These are phyloP conservation scores for Jaapia argillacea DNA, from an alignment of 768 basidiomycete species.

Conservation along the genomic window DNA sequence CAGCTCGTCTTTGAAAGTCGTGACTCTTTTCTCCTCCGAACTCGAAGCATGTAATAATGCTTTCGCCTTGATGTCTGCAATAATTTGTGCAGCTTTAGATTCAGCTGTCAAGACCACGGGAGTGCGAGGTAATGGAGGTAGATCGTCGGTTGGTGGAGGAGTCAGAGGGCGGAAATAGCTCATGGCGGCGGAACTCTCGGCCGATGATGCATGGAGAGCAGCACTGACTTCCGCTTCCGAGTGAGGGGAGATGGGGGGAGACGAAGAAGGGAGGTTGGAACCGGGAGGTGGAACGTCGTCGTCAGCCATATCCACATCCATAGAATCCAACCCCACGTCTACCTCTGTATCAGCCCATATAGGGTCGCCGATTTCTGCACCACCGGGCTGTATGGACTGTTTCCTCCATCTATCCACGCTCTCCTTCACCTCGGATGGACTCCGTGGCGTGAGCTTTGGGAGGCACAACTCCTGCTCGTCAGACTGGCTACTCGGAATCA, in stretches of 20 bases:
- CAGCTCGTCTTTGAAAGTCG: not conserved
- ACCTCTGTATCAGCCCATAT: conserved; percentile 4
- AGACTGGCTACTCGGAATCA: conserved; percentile 58
- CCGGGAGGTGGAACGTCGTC: conserved; percentile 6
- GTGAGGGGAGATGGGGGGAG: conserved; percentile 11
- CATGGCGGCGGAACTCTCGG: not conserved
- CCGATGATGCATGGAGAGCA: conserved; percentile 3
- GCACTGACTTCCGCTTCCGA: conserved; percentile 5
- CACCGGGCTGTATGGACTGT: conserved; percentile 11
- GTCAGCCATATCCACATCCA: conserved; percentile 10
- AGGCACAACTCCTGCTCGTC: conserved; percentile 48
- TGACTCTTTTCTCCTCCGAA: no score
- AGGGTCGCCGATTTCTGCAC: not conserved
- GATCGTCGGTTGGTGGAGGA: conserved; percentile 13
- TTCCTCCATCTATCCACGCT: conserved; percentile 35
- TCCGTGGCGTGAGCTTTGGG: conserved; percentile 14
- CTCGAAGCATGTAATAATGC: conserved; percentile 21
- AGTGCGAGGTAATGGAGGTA: conserved; percentile 16
- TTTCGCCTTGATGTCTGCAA: conserved; percentile 56
- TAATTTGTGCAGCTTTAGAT: conserved; percentile 44
- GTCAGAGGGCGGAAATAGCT: conserved; percentile 14
- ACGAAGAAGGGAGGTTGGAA: no score
- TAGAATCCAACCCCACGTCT: conserved; percentile 3
- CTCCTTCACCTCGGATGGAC: conserved; percentile 20
- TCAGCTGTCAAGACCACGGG: conserved; percentile 21